These are phyloP conservation scores for Colletotrichum eremochloae DNA, from an alignment of 2,329 filamentous ascomycete genomes.

Conservation along the genomic window DNA sequence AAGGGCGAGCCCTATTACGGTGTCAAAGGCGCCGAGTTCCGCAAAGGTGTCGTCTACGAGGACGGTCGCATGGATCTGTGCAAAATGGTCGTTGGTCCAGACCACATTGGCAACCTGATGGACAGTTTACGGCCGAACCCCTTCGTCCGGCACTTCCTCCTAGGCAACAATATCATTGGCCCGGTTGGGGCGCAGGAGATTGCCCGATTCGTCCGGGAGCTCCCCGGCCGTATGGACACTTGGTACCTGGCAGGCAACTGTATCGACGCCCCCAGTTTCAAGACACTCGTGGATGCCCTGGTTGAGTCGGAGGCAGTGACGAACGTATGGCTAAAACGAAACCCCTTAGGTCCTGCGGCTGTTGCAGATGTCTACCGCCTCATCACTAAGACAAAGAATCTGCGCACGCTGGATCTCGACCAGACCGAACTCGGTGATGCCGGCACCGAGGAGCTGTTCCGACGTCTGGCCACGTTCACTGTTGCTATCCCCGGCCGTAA, in stretches of 20 bases:
- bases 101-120: constrained; percentile 64
- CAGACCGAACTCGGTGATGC: constrained; percentile 64
- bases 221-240: constrained; percentile 63
- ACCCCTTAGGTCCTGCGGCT: constrained; percentile 59
- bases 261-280: constrained; percentile 60
- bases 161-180: constrained; percentile 69
- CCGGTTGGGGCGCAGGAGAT: constrained; percentile 61
- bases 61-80: constrained; percentile 68
- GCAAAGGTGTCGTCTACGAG: constrained; percentile 60
- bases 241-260: constrained; percentile 70
- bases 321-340: constrained; percentile 68
- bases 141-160: constrained; percentile 64
- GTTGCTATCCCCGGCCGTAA: constrained; percentile 45
- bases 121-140: constrained; percentile 60
- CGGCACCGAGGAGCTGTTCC: constrained; percentile 60
- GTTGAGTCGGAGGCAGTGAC: constrained; percentile 58
- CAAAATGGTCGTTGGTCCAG: constrained; percentile 67
- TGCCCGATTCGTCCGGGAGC: constrained; percentile 59
- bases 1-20: constrained; percentile 54
- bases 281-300: constrained; percentile 59
- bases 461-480: constrained; percentile 50
- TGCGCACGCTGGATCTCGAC: constrained; percentile 66
- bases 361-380: constrained; percentile 58
- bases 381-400: constrained; percentile 56
- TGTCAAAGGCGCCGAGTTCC: constrained; percentile 53